Percentiles rank a stretch among this genome's conserved stretches.
phyloP scores from a whole-genome alignment of 2,329 filamentous ascomycete genomes.

The Furcasterigmium furcatum region DNA sequence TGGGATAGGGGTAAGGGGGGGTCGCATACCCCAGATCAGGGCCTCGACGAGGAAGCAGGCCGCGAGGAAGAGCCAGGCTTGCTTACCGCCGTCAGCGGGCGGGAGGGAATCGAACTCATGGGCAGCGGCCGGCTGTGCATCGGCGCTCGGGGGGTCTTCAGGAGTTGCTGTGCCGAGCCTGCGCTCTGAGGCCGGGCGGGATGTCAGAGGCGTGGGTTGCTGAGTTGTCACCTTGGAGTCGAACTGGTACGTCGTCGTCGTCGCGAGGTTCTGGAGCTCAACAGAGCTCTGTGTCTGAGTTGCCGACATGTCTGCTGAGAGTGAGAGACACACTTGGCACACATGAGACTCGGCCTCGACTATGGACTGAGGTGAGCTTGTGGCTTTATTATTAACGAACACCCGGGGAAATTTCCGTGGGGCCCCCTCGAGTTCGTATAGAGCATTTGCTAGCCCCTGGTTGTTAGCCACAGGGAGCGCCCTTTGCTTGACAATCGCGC shows the following conservation, averaged over 20 bases:
- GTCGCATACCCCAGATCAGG: constrained; percentile 47
- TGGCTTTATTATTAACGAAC: too few species aligned
- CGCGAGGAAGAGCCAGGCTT: constrained; percentile 28
- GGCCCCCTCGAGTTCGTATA: too few species aligned
- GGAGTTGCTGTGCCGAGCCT: neutral
- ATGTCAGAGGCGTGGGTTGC: neutral
- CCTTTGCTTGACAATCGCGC: too few species aligned
- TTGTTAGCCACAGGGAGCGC: too few species aligned
- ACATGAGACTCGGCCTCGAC: too few species aligned
- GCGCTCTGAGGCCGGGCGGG: neutral
- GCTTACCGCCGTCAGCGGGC: constrained; percentile 29
- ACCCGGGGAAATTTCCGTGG: too few species aligned
- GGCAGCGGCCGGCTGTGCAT: neutral
- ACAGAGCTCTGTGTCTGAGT: neutral
- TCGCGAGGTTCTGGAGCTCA: neutral
- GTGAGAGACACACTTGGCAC: neutral
- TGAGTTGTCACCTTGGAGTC: neutral
- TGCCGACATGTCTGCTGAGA: neutral
- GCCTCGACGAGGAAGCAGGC: constrained; percentile 45
- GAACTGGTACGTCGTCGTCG: neutral
- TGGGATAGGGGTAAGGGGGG: neutral
- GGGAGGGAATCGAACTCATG: constrained; percentile 21
- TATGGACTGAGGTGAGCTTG: too few species aligned
- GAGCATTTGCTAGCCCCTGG: too few species aligned
- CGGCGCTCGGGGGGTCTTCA: neutral